phyloP scores from a whole-genome alignment of 129 eudicot genomes.

The Mikania micrantha region DNA sequence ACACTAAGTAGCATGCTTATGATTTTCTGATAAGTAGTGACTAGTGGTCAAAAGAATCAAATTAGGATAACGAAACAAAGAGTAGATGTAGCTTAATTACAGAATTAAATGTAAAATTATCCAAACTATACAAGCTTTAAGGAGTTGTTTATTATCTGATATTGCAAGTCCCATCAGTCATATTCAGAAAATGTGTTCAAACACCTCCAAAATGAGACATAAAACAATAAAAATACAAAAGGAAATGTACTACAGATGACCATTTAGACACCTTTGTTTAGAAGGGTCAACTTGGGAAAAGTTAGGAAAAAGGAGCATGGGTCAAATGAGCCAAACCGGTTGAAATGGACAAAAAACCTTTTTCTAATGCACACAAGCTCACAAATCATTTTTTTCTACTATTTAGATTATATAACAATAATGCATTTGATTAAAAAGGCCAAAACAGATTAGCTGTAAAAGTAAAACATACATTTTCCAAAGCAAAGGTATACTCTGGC shows the following conservation, averaged over 20 bases:
- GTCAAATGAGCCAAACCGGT: not conserved
- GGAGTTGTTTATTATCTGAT: not conserved
- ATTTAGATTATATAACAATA: not conserved
- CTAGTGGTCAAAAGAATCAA: not conserved
- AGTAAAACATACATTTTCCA: conserved; percentile 61
- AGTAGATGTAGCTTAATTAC: not conserved
- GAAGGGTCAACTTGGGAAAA: not conserved
- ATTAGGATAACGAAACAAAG: not conserved
- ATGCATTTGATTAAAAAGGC: not conserved
- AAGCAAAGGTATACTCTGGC: conserved; percentile 77
- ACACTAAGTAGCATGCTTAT: not conserved
- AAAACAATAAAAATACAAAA: not conserved
- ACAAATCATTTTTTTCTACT: not conserved
- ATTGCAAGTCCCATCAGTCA: not conserved
- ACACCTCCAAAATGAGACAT: not conserved
- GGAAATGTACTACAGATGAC: not conserved
- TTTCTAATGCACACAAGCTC: not conserved
- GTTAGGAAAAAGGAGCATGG: not conserved
- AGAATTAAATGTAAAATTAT: no score
- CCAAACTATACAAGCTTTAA: not conserved
- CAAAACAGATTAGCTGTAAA: not conserved
- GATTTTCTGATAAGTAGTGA: not conserved
- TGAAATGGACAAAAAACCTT: not conserved
- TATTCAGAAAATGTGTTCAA: not conserved
- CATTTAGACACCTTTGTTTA: not conserved